Base-by-base conservation (phyloP, 2,329 filamentous ascomycete genomes). In the Alternaria triticina region DNA sequence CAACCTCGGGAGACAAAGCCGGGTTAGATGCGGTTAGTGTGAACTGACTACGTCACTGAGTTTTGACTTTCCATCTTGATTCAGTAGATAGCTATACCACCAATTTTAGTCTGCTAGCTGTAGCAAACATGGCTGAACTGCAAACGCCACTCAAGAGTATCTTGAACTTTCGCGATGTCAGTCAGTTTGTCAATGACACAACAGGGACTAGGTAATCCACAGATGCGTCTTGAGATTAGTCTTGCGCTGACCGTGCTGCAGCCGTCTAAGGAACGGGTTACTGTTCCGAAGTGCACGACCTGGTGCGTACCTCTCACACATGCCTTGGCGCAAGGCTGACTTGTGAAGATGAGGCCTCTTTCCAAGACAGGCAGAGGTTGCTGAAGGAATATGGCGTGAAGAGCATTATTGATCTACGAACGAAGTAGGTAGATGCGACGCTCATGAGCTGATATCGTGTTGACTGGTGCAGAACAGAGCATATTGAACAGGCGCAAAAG, bases 361-460 rank as follows among this genome's bases (percentile, higher is more conserved):
- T 84, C 20, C 76, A 83, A 36, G 94, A 97, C 79, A 86, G 87
- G 59, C 76, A 83, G 33, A 81, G 83, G 30, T 84, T 97, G 11
- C 79, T 82, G 10, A 80, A 88, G 8, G 84, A 88, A 30, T 85
- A 90, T 69, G 84, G 86, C 22, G 87, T 97, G 67, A 87, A 85
- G 68, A 92, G 89, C 3, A 87, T 97, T 44, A 86, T 97, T 63
- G 94, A 97, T 81, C 83, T 97, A 11, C 87, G 94, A 59, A 92
- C 93, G 65, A 88, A 90, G 88, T 92, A 84, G 79, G 64, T 40
- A 17, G 20, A 25, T 10, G 6, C 7, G 11, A 20, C 10, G n/a
- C 36, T 9, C 4, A n/a, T 25, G 10, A 6, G 12, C 4, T 10
- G 22, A 30, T 23, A 17, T n/a, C n/a, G 40, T 47, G 28, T 61